Conservation (phyloP, 176 grass and related monocot species). For the Avena sativa region DNA sequence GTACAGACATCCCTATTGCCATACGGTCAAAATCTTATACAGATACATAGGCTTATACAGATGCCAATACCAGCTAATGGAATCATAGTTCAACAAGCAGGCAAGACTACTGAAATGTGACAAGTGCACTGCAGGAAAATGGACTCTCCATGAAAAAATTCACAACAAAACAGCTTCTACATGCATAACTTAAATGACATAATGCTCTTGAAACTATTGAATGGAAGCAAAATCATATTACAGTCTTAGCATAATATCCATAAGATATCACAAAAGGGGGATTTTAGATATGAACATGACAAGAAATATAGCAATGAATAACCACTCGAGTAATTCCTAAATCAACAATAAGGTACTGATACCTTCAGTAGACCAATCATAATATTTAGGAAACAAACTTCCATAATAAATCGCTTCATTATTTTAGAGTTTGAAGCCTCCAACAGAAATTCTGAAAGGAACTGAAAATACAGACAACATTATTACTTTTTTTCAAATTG, state of each 20-base stretch:
- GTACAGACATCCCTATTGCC: not conserved
- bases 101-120: not conserved
- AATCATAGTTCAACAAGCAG: not conserved
- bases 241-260: constrained; percentile 3
- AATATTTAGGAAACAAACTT: constrained; percentile 70
- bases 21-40: not conserved
- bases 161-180: not conserved
- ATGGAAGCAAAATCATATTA: not conserved
- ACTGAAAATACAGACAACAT: constrained; percentile 45
- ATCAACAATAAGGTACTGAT: constrained; percentile 36
- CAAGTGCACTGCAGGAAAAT: not conserved
- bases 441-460: constrained; percentile 83
- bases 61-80: not conserved
- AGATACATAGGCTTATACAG: not conserved
- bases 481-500: constrained; percentile 42
- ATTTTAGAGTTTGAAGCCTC: constrained; percentile 72
- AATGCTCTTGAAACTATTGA: not conserved
- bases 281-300: not conserved
- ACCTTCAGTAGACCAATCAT: constrained; percentile 76
- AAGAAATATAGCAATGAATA: not conserved
- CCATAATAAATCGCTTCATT: constrained; percentile 76
- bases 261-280: not conserved
- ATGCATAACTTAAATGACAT: not conserved
- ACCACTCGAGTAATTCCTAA: not conserved
- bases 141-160: not conserved